phyloP scores from a whole-genome alignment of 176 grass and related monocot species.

The Secale cereale region DNA sequence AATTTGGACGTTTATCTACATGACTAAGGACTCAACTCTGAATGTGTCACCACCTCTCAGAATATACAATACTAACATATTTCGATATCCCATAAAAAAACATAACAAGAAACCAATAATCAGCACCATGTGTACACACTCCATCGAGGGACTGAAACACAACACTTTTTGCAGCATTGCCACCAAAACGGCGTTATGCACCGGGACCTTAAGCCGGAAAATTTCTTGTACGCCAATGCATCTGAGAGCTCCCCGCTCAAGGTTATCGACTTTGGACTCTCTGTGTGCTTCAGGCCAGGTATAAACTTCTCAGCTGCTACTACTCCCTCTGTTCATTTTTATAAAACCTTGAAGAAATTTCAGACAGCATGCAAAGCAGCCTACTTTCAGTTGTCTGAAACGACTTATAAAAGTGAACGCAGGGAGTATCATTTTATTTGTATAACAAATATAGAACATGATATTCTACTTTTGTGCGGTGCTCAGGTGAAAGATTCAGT shows the following conservation, averaged over 20 bases:
- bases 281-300: constrained; percentile 56
- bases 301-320: neutral
- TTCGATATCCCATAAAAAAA: too few relatives aligned
- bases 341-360: too few relatives aligned
- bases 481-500: constrained; percentile 40
- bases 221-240: constrained; percentile 60
- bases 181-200: too few relatives aligned
- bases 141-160: neutral
- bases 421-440: too few relatives aligned
- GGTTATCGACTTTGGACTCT: constrained; percentile 56
- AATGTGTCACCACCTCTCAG: neutral
- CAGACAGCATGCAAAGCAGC: too few relatives aligned
- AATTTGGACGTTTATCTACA: neutral
- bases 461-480: neutral
- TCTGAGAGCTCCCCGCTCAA: constrained; percentile 52
- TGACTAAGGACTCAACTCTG: neutral
- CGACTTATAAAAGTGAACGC: too few relatives aligned
- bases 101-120: neutral
- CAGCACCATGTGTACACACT: neutral
- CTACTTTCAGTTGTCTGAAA: too few relatives aligned
- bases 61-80: neutral
- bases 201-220: constrained; percentile 89
- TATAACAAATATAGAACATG: neutral
- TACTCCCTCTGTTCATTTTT: too few relatives aligned
- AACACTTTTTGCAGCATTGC: constrained; percentile 14